Evolutionary conservation across 75 land plant genomes (phyloP), one percentile per base, ranked within the genome.

Genomic region (Picea sitchensis): DNA sequence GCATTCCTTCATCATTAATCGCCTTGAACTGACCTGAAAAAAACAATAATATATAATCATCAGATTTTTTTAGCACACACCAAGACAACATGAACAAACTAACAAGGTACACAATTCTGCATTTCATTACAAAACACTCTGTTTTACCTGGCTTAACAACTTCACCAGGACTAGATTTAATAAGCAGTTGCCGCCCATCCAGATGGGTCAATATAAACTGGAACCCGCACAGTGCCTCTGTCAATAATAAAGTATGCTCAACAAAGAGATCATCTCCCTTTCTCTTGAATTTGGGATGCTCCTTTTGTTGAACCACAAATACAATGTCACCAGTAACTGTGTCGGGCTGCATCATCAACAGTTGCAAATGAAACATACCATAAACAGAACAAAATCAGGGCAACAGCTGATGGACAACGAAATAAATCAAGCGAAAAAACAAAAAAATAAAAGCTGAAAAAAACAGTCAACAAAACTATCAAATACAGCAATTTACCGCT

Each of bases 1-100:
- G 98, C 98, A 95, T 95, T 5, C 98, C 98, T 80, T 95, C 98
- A 81, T 95, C 98, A 77, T 95, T 91, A 60, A 95, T 90, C 3
- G 98, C 98, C 88, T 95, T 93, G 83, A 82, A 95, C 88, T 93
- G 96, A 81, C 89, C 98, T 95, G 88, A 26, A 58, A 15, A 20
- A 62, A 38, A 34, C 31, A 57, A 32, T 38, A 59, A 57, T 1
- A 59, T 20, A 77, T n/a, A 20, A 58, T 51, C 78, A 78, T 34
- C 34, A 61, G 15, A 6, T 17, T 31, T 44, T 51, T 9, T 9
- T 41, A 5, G 44, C 21, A 26, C 26, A 26, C 26, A 26, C 26
- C 26, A 26, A 26, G 26, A 26, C 26, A 26, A 26, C 26, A 26
- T 26, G 26, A 26, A 26, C 26, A 26, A 26, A 26, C 26, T 26